Percentiles rank a stretch among this genome's conserved stretches.
phyloP scores from a whole-genome alignment of 179 eudicot genomes.

The Silene vulgaris region DNA sequence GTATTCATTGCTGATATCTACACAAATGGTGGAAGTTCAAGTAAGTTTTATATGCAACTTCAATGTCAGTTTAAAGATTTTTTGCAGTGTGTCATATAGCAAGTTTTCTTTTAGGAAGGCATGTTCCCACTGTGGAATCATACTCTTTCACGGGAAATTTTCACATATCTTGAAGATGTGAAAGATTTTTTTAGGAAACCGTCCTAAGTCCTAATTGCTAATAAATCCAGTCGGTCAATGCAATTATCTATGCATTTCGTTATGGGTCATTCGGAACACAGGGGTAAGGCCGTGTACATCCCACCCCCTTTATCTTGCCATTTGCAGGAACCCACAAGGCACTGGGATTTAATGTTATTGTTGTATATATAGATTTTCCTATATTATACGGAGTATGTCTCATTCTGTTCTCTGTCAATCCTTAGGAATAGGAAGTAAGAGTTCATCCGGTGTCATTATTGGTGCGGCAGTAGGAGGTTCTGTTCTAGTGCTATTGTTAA shows the following conservation, averaged over 20 bases:
- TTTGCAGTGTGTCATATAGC: not conserved
- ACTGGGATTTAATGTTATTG: not conserved
- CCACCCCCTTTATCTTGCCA: too few relatives aligned
- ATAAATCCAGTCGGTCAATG: too few relatives aligned
- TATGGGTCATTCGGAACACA: too few relatives aligned
- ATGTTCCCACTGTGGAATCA: not conserved
- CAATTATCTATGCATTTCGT: too few relatives aligned
- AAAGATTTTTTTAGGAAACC: too few relatives aligned
- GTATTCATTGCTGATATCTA: conserved; percentile 38
- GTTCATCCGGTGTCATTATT: conserved; percentile 23
- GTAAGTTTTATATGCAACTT: not conserved
- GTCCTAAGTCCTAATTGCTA: too few relatives aligned
- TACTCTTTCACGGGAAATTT: not conserved
- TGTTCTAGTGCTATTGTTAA: conserved; percentile 24
- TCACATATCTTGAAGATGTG: not conserved
- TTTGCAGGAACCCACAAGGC: not conserved
- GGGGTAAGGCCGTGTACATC: too few relatives aligned
- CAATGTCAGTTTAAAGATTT: not conserved
- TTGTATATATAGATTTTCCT: not conserved
- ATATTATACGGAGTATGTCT: conserved; percentile 13
- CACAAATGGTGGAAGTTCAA: conserved; percentile 20
- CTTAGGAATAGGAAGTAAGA: conserved; percentile 28
- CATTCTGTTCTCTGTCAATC: conserved; percentile 6
- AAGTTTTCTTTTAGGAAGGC: too few relatives aligned
- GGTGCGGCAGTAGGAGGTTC: conserved; percentile 33